Percentiles rank a stretch among this genome's conserved stretches.
Conservation (phyloP, 2,329 filamentous ascomycete genomes). For the Mycocentrospora acerina region DNA sequence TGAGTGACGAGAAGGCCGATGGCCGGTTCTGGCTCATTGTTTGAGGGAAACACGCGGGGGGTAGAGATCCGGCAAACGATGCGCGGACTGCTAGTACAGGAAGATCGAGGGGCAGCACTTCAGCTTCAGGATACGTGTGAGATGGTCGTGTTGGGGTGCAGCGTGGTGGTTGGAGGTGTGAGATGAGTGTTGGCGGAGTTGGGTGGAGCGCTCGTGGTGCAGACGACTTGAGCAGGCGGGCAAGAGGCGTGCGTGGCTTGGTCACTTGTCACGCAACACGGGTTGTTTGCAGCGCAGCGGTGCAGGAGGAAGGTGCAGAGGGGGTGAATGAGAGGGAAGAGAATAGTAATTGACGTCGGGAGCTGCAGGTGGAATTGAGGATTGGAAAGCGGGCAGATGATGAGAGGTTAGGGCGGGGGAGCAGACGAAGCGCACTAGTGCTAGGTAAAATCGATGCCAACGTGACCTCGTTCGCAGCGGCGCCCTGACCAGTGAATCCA, state of each 20-base stretch:
- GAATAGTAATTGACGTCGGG: constrained; percentile 27
- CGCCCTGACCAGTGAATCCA: too few species aligned
- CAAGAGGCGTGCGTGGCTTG: constrained; percentile 3
- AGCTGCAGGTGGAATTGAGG: constrained; percentile 18
- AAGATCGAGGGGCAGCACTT: constrained; percentile 47
- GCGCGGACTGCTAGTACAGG: constrained; percentile 45
- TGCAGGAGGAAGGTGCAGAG: constrained; percentile 9
- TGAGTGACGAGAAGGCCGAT: constrained; percentile 81
- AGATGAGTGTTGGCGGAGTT: constrained; percentile 18
- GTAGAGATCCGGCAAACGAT: constrained; percentile 26
- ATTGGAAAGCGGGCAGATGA: constrained; percentile 4
- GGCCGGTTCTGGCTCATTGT: constrained; percentile 89
- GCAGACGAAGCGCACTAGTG: too few species aligned
- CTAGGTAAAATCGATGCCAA: too few species aligned
- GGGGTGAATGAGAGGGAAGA: constrained; percentile 6
- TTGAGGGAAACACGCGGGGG: constrained; percentile 27
- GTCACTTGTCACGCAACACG: constrained; percentile 21
- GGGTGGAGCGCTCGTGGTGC: constrained; percentile 22
- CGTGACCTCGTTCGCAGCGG: too few species aligned
- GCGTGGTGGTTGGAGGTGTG: constrained; percentile 45
- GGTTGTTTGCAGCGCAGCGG: constrained; percentile 16
- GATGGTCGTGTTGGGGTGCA: constrained; percentile 57
- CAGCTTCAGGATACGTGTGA: constrained; percentile 46
- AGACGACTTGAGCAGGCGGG: neutral
- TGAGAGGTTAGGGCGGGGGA: too few species aligned